Conservation (phyloP, 768 basidiomycete species). For the Crucibulum laeve region DNA sequence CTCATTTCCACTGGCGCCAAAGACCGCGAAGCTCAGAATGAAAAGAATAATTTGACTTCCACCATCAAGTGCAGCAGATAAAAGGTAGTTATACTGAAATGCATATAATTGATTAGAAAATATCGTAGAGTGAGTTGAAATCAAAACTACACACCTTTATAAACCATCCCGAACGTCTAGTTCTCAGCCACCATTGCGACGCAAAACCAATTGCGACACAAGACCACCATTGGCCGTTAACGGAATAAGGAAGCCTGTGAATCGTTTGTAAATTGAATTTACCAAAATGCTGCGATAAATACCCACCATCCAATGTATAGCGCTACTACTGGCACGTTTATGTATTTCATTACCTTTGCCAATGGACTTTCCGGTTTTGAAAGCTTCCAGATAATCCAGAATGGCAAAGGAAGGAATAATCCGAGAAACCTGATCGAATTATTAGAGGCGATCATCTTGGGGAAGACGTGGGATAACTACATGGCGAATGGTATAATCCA, state of each 20-base stretch:
- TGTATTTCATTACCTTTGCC: slow-evolving; percentile 30
- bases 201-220: slow-evolving; percentile 45
- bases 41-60: slow-evolving; percentile 45
- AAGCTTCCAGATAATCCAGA: slow-evolving; percentile 39
- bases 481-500: slow-evolving; percentile 44
- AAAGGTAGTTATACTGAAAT: slow-evolving; percentile 36
- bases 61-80: slow-evolving; percentile 46
- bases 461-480: slow-evolving; percentile 15
- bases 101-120: not conserved
- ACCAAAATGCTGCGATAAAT: not conserved
- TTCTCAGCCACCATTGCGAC: slow-evolving; percentile 47
- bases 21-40: slow-evolving; percentile 34
- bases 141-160: slow-evolving; percentile 27
- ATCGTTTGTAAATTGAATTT: not conserved
- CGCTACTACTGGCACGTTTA: slow-evolving; percentile 42
- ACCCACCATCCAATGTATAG: slow-evolving; percentile 30
- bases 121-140: not conserved
- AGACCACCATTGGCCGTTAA: slow-evolving; percentile 53
- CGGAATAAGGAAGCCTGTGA: slow-evolving; percentile 40
- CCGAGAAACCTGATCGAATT: slow-evolving; percentile 32
- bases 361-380: slow-evolving; percentile 26
- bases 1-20: slow-evolving; percentile 36
- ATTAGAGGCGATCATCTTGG: not conserved
- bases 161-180: slow-evolving; percentile 39
- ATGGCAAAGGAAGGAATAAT: slow-evolving; percentile 42